phyloP scores from a whole-genome alignment of 371 early-diverging fungal species.

The Mucor velutinosus region DNA sequence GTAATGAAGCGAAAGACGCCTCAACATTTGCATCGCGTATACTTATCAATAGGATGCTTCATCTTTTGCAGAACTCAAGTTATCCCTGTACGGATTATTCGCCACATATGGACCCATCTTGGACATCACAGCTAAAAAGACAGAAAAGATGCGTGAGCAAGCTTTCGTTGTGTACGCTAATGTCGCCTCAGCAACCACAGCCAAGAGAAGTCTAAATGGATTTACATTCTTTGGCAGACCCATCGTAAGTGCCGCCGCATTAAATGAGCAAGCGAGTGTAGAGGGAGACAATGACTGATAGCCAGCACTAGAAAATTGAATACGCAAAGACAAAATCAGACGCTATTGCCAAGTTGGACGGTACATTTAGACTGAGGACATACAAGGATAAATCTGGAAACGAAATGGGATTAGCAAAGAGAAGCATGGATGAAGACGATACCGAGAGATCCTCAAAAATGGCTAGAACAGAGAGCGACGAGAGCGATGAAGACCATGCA shows the following conservation, averaged over 20 bases:
- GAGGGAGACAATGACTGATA: background rate
- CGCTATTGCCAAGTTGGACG: constrained; percentile 74
- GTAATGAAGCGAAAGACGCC: constrained; percentile 30
- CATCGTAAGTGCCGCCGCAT: constrained; percentile 59
- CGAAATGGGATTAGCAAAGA: constrained; percentile 21
- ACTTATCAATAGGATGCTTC: background rate
- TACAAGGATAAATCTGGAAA: constrained; percentile 19
- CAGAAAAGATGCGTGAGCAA: constrained; percentile 90
- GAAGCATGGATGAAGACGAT: constrained; percentile 27
- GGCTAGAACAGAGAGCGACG: constrained; percentile 29
- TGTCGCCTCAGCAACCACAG: constrained; percentile 74
- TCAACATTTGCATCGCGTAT: background rate
- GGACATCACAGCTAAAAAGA: constrained; percentile 79
- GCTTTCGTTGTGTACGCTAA: constrained; percentile 91
- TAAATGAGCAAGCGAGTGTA: background rate
- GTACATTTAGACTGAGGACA: constrained; percentile 51
- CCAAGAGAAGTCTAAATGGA: constrained; percentile 75
- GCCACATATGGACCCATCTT: constrained; percentile 84
- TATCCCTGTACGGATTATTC: constrained; percentile 74
- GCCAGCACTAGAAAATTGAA: constrained; percentile 62
- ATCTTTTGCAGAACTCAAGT: constrained; percentile 60
- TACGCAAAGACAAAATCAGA: constrained; percentile 80
- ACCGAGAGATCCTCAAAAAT: constrained; percentile 21
- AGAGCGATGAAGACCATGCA: constrained; percentile 34
- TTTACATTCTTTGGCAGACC: constrained; percentile 74